phyloP scores from a whole-genome alignment of 2,329 filamentous ascomycete species.

The Fusarium foetens region DNA sequence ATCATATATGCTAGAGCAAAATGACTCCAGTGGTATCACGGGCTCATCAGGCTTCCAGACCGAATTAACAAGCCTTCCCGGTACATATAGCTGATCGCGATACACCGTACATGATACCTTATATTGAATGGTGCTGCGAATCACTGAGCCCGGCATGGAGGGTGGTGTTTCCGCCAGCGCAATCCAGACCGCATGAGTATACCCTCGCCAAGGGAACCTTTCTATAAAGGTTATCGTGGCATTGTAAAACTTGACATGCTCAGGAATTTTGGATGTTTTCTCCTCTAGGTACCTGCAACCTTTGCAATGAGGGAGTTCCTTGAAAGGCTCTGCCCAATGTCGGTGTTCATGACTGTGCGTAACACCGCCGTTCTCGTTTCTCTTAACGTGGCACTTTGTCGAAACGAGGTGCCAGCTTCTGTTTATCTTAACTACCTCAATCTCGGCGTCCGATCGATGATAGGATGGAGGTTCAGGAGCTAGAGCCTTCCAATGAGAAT shows the following conservation, averaged over 20 bases:
- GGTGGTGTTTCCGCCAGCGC: background rate
- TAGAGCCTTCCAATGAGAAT: background rate
- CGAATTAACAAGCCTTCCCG: background rate
- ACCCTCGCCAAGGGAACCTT: background rate
- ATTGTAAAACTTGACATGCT: background rate
- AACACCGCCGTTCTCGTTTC: background rate
- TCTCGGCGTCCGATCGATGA: background rate
- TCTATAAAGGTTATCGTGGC: background rate
- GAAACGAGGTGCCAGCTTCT: background rate
- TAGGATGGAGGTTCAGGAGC: background rate
- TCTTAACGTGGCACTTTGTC: constrained; percentile 1
- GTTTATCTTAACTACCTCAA: background rate
- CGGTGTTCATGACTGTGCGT: background rate
- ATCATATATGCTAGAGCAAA: background rate
- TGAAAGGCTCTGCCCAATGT: background rate
- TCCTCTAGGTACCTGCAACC: background rate
- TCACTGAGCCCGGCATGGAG: background rate
- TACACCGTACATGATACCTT: background rate
- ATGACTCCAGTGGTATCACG: background rate
- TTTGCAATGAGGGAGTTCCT: background rate
- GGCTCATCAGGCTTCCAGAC: background rate
- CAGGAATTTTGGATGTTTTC: background rate
- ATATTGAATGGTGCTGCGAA: background rate
- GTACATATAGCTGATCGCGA: background rate
- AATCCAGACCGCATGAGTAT: constrained; percentile 1